Evolutionary conservation across 2,329 filamentous ascomycete genomes (phyloP).

Genomic region (Parasarocladium wereldwijsianum): DNA sequence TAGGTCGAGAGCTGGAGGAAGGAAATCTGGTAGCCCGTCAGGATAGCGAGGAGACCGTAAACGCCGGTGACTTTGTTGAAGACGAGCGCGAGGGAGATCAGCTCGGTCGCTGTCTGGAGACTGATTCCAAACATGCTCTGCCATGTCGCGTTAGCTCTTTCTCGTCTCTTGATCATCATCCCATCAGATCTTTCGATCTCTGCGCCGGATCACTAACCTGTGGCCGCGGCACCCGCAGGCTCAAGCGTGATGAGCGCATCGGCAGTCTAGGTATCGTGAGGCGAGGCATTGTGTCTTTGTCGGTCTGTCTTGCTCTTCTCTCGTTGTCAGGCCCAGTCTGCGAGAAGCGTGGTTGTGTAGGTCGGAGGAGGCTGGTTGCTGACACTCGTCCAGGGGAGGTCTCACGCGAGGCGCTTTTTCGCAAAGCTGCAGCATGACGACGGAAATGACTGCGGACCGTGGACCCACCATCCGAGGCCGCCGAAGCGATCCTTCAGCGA

Average conservation of each 20-base stretch:
- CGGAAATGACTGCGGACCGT: constrained; percentile 10
- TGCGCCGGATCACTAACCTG: constrained; percentile 26
- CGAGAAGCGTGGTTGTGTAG: too few species aligned
- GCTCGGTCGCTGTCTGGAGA: constrained; percentile 71
- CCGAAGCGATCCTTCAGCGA: constrained; percentile 1
- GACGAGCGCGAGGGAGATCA: constrained; percentile 69
- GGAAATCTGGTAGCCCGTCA: constrained; percentile 76
- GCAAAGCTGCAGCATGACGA: constrained; percentile 6
- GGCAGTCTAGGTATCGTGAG: constrained; percentile 3
- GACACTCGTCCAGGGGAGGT: too few species aligned
- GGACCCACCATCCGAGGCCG: constrained; percentile 2
- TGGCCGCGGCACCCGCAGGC: constrained; percentile 23
- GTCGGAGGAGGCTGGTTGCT: not conserved
- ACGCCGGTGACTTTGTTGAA: constrained; percentile 89
- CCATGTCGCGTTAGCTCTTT: too few species aligned
- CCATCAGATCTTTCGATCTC: too few species aligned
- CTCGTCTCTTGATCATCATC: too few species aligned
- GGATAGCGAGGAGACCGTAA: constrained; percentile 76
- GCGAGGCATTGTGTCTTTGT: constrained; percentile 4
- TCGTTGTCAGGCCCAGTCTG: too few species aligned
- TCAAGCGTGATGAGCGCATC: constrained; percentile 15
- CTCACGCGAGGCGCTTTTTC: constrained; percentile 3
- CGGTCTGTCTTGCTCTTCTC: too few species aligned
- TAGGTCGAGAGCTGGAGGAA: constrained; percentile 81
- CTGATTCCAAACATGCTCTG: constrained; percentile 56